Base-by-base conservation (phyloP, 208 protist species). In the Angomonas deanei region DNA sequence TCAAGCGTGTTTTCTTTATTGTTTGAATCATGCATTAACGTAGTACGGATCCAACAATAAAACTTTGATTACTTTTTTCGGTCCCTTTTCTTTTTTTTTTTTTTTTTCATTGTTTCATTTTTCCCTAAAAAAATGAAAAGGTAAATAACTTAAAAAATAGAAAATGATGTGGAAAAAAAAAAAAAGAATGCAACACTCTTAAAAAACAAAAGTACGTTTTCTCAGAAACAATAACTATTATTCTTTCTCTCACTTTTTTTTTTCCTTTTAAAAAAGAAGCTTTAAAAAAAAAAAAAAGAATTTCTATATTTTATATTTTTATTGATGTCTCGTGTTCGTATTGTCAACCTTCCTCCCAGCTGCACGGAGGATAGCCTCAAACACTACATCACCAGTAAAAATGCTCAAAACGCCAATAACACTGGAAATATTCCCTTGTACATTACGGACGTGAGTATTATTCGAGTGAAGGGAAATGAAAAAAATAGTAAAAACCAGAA, bases 281-380 rank as follows among this genome's bases (percentile, higher is more conserved):
- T 4, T 17, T 26, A 26, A 56, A 32, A 56, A 56, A 34, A 11
- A 17, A 28, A 32, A 28, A 36, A 26, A 33, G 31, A 19, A 26
- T 13, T 32, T 57, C 8, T 30, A 34, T 15, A 26, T 30, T 33
- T 30, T 28, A 21, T 30, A 50, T 27, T 30, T 46, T 6, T 46
- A 39, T 46, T 23, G 6, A 67, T 95, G 85, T 95, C 88, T 6
- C 87, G 93, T 48, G 82, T 98, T 23, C 93, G 93, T 67, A 88
- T 99, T 60, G 90, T 98, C 48, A 95, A 97, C 62, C 65, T 99
- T 5, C 97, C 97, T 0, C 91, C 90, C 23, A 82, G 98, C 69
- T 78, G 96, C 59, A 97, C 82, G 4, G 96, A 98, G 63, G 76
- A 93, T 36, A 69, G 90, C 48, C 72, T 99, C 27, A 80, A 85